A percentile compares a stretch with the other conserved stretches of the same genome.
Evolutionary conservation across 371 early-diverging fungal genomes (phyloP).

Genomic region (Mortierella polycephala): DNA sequence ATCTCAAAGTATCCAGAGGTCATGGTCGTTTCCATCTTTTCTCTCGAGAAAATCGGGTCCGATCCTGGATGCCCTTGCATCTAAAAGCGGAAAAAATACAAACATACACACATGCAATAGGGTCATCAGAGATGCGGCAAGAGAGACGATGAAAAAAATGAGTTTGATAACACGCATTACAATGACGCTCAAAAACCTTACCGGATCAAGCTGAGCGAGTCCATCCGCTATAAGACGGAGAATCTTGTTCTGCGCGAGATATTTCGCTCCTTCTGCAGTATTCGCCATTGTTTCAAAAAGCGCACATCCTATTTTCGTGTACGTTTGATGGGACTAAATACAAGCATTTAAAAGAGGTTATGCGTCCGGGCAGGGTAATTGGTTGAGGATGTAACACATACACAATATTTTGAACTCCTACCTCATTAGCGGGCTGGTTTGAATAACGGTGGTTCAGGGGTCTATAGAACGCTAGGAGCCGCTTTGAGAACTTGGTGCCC

Average conservation of each 20-base stretch:
- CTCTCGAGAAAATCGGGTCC: slow-evolving; percentile 82
- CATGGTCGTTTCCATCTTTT: slow-evolving; percentile 76
- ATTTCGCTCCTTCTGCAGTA: slow-evolving; percentile 75
- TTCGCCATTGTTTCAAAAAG: slow-evolving; percentile 69
- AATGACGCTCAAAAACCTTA: slow-evolving; percentile 19
- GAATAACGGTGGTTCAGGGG: slow-evolving; percentile 82
- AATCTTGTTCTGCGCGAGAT: slow-evolving; percentile 74
- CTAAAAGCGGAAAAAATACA: slow-evolving; percentile 12
- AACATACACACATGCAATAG: not conserved
- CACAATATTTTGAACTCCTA: not conserved
- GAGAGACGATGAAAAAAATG: too few species aligned
- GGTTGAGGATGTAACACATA: not conserved
- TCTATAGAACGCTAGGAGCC: slow-evolving; percentile 80
- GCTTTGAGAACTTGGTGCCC: slow-evolving; percentile 79
- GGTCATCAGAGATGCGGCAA: not conserved
- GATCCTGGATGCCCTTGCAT: slow-evolving; percentile 58
- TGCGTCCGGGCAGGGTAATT: too few species aligned
- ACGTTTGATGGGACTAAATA: slow-evolving; percentile 56
- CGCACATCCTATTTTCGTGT: slow-evolving; percentile 73
- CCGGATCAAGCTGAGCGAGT: slow-evolving; percentile 79
- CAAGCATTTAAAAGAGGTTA: not conserved
- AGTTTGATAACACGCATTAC: too few species aligned
- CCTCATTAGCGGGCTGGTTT: slow-evolving; percentile 59
- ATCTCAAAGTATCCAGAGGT: slow-evolving; percentile 85
- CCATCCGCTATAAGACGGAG: slow-evolving; percentile 75